phyloP scores from a whole-genome alignment of 345 rosid genomes.

The Trapa bicornis region DNA sequence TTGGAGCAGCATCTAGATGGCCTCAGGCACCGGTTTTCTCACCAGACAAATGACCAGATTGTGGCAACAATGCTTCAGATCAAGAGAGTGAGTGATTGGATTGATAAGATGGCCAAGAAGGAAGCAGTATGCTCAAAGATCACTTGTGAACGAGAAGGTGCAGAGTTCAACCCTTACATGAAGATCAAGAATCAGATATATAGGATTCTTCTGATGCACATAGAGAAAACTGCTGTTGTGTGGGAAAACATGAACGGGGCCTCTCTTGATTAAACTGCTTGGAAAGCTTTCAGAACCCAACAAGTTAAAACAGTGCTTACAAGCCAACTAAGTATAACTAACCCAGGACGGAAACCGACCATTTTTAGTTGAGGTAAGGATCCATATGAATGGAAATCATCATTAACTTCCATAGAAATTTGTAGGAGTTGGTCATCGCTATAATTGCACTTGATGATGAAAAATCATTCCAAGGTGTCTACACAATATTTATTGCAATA shows the following conservation, averaged over 20 bases:
- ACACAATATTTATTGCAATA: no score
- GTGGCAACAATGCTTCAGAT: constrained; percentile 39
- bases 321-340: no score
- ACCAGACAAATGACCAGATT: constrained; percentile 25
- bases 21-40: constrained; percentile 18
- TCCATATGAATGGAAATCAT: no score
- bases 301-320: background rate
- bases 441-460: no score
- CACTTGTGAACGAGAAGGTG: constrained; percentile 13
- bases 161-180: constrained; percentile 32
- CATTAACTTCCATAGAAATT: no score
- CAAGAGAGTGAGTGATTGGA: constrained; percentile 55
- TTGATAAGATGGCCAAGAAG: constrained; percentile 26
- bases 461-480: no score
- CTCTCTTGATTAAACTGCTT: background rate
- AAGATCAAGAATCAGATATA: constrained; percentile 52
- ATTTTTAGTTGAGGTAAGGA: no score
- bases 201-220: constrained; percentile 47
- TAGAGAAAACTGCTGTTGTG: constrained; percentile 45
- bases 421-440: no score
- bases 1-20: constrained; percentile 48
- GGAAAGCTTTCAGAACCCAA: background rate
- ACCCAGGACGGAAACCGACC: no score
- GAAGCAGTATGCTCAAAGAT: constrained; percentile 9
- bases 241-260: constrained; percentile 13